A percentile compares a stretch with the other conserved stretches of the same genome.
These are phyloP conservation scores for Phylloporus arenicola DNA, from an alignment of 768 basidiomycete species.

Conservation along the genomic window DNA sequence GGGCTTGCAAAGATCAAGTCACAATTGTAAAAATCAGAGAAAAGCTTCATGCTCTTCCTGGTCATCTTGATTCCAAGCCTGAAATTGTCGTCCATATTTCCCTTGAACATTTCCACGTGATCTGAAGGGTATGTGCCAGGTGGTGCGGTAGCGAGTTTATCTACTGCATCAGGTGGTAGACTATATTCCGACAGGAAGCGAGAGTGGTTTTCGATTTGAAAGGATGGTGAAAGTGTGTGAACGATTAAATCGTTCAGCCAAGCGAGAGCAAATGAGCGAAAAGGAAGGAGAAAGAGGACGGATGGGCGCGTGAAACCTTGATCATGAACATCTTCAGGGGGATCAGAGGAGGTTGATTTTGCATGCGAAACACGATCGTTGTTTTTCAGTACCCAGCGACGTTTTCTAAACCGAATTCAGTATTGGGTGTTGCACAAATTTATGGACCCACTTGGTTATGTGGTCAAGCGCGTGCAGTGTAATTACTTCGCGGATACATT, in stretches of 20 bases:
- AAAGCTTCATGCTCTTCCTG: slow-evolving; percentile 85
- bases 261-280: slow-evolving; percentile 79
- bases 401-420: slow-evolving; percentile 56
- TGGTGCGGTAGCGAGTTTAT: slow-evolving; percentile 72
- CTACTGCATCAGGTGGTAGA: slow-evolving; percentile 69
- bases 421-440: background rate
- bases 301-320: slow-evolving; percentile 98
- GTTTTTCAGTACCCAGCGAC: slow-evolving; percentile 84
- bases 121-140: slow-evolving; percentile 79
- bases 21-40: slow-evolving; percentile 83
- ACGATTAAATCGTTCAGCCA: slow-evolving; percentile 79
- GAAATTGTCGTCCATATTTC: slow-evolving; percentile 97
- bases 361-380: slow-evolving; percentile 85
- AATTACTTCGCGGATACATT: slow-evolving; percentile 58
- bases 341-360: slow-evolving; percentile 48
- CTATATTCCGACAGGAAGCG: slow-evolving; percentile 82
- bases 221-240: slow-evolving; percentile 64
- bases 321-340: slow-evolving; percentile 79
- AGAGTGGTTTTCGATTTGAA: slow-evolving; percentile 83
- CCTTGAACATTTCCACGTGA: slow-evolving; percentile 89
- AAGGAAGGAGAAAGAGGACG: slow-evolving; percentile 85
- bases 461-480: slow-evolving; percentile 85
- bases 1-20: slow-evolving; percentile 94
- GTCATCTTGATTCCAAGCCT: slow-evolving; percentile 90
- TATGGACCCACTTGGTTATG: slow-evolving; percentile 62